A percentile compares a stretch with the other conserved stretches of the same genome.
These are phyloP conservation scores for Neurospora terricola DNA, from an alignment of 495 filamentous ascomycete species.

Conservation along the genomic window DNA sequence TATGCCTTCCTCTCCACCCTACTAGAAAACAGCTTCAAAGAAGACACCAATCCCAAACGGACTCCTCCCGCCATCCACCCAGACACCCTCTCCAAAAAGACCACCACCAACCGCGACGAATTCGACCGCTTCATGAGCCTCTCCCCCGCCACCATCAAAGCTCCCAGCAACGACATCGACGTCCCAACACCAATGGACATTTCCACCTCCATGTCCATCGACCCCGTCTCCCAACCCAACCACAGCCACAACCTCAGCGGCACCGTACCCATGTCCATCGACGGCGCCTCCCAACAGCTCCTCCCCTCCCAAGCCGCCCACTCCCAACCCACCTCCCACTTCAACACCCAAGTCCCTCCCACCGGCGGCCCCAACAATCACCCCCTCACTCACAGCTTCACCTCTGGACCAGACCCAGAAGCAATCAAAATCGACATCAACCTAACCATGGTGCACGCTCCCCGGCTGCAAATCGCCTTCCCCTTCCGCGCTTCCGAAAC, in stretches of 20 bases:
- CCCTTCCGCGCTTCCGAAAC: conserved; percentile 29
- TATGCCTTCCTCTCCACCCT: conserved; percentile 59
- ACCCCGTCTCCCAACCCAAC: conserved; percentile 2
- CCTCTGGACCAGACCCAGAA: background rate
- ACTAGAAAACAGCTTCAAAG: conserved; percentile 49
- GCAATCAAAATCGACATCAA: conserved; percentile 37
- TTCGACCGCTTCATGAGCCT: conserved; percentile 24
- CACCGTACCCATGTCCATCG: conserved; percentile 12
- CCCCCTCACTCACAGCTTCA: background rate
- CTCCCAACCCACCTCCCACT: background rate
- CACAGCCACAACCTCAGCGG: conserved; percentile 38
- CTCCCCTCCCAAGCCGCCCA: background rate
- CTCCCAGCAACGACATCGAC: background rate
- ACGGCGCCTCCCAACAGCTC: background rate
- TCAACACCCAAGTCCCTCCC: background rate
- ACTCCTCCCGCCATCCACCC: background rate
- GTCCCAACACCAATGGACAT: background rate
- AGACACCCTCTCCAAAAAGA: background rate
- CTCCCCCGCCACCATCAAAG: background rate
- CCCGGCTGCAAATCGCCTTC: conserved; percentile 40
- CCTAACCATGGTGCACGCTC: conserved; percentile 34
- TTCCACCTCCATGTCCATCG: background rate
- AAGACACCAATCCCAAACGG: background rate
- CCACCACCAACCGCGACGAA: conserved; percentile 21
- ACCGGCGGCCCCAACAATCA: background rate